A percentile compares a stretch with the other conserved stretches of the same genome.
These are phyloP conservation scores for Hemerocallis citrina DNA, from an alignment of 106 monocot genomes.

Conservation along the genomic window DNA sequence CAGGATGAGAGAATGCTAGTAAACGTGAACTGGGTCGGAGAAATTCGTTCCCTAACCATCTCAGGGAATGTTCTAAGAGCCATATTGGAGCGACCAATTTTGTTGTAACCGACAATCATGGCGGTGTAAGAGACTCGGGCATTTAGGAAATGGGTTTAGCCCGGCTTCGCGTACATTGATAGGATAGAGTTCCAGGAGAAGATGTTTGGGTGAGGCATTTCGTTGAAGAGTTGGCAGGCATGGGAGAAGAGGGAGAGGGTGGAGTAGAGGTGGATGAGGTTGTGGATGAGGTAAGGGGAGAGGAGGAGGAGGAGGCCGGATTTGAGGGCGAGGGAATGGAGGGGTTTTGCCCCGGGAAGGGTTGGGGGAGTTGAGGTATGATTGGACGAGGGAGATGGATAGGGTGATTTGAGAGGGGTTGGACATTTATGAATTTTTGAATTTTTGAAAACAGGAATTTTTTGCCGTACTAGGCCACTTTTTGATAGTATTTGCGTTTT, in stretches of 20 bases:
- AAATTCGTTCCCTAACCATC: constrained; percentile 41
- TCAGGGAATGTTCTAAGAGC: constrained; percentile 34
- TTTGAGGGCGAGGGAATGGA: constrained; percentile 61
- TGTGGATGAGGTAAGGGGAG: constrained; percentile 59
- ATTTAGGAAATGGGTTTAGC: constrained; percentile 22
- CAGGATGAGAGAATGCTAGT: constrained; percentile 73
- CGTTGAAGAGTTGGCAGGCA: constrained; percentile 56
- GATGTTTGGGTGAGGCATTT: constrained; percentile 50
- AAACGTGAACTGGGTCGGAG: constrained; percentile 67
- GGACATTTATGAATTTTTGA: neutral
- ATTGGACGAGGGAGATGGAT: constrained; percentile 33
- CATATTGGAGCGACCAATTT: constrained; percentile 26
- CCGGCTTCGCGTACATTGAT: constrained; percentile 58
- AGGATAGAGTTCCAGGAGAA: constrained; percentile 83
- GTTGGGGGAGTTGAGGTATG: constrained; percentile 11
- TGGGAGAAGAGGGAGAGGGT: constrained; percentile 20
- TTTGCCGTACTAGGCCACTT: too few species aligned
- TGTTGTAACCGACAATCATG: constrained; percentile 65
- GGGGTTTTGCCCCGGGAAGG: constrained; percentile 22
- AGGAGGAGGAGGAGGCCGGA: constrained; percentile 34
- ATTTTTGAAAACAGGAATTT: too few species aligned
- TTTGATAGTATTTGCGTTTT: too few species aligned
- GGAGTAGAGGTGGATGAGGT: constrained; percentile 65
- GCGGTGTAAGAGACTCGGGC: constrained; percentile 85
- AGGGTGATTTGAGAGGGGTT: neutral